Conservation (phyloP, 2,329 filamentous ascomycete species). For the Penicillium paneum region DNA sequence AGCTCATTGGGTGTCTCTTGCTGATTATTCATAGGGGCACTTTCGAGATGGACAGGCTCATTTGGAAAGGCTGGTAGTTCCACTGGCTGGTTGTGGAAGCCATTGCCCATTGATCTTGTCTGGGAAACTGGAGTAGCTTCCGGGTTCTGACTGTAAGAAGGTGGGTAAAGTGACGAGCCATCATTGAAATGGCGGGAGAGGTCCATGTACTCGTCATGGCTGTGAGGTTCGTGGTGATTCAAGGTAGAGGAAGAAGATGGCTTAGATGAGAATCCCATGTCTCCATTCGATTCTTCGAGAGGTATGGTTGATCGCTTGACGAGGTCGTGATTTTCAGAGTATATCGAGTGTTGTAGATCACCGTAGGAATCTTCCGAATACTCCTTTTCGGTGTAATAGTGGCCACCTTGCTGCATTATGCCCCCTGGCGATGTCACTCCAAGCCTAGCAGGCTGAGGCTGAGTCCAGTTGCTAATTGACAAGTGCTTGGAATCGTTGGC, state of each 20-base stretch:
- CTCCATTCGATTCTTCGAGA: conserved; percentile 19
- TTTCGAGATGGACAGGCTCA: not conserved
- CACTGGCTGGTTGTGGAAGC: not conserved
- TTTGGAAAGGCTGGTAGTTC: not conserved
- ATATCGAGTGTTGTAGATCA: conserved; percentile 7
- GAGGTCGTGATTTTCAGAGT: conserved; percentile 13
- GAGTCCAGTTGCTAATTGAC: conserved; percentile 6
- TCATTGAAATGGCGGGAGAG: not conserved
- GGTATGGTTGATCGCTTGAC: conserved; percentile 21
- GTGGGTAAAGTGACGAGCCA: conserved; percentile 6
- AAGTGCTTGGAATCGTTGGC: conserved; percentile 3
- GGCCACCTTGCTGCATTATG: not conserved
- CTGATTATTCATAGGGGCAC: not conserved
- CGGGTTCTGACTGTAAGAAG: not conserved
- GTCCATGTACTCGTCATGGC: conserved; percentile 6
- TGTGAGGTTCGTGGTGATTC: conserved; percentile 16
- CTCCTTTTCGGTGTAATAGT: conserved; percentile 6
- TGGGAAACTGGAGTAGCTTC: conserved; percentile 3
- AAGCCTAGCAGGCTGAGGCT: not conserved
- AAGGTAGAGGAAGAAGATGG: conserved; percentile 22
- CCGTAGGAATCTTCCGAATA: conserved; percentile 2
- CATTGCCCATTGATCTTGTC: conserved; percentile 3
- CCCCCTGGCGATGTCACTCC: not conserved
- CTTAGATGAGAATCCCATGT: conserved; percentile 14
- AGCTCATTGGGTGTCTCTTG: not conserved